These are phyloP conservation scores for Juglanconis sp. DNA, from an alignment of 2,329 filamentous ascomycete genomes.

Conservation along the genomic window DNA sequence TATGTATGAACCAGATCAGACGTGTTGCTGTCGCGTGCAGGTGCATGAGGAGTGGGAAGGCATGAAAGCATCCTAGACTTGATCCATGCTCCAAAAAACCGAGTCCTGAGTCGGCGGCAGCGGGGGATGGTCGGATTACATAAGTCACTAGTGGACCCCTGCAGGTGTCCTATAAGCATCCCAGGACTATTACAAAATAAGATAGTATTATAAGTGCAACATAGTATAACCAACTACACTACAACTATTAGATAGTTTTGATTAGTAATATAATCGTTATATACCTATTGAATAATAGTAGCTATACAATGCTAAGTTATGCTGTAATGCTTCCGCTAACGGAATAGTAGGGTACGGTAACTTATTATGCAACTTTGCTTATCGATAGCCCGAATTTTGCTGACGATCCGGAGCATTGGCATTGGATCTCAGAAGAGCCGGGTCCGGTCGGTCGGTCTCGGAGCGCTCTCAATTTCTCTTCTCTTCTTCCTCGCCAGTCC, in stretches of 20 bases:
- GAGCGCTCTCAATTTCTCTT: not conserved
- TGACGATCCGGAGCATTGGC: conserved; percentile 13
- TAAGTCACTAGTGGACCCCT: no score
- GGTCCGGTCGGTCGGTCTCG: not conserved
- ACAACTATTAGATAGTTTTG: no score
- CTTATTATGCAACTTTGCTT: not conserved
- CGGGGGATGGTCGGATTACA: not conserved
- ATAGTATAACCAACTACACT: no score
- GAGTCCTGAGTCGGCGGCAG: not conserved
- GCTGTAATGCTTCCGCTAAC: no score
- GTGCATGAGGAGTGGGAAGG: not conserved
- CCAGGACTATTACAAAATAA: no score
- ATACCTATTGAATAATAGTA: no score
- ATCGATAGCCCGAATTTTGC: conserved; percentile 16
- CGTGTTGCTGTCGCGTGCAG: not conserved
- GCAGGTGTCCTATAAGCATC: no score
- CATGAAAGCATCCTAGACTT: conserved; percentile 5
- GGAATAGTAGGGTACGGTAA: no score
- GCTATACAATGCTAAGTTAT: no score
- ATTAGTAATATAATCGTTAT: no score
- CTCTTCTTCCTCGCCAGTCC: not conserved
- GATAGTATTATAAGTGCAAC: no score
- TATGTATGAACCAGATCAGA: not conserved
- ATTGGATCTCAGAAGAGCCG: conserved; percentile 8
- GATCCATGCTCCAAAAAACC: not conserved